Conservation (phyloP, 257 asterid species). For the Solanum lycopersicoides region DNA sequence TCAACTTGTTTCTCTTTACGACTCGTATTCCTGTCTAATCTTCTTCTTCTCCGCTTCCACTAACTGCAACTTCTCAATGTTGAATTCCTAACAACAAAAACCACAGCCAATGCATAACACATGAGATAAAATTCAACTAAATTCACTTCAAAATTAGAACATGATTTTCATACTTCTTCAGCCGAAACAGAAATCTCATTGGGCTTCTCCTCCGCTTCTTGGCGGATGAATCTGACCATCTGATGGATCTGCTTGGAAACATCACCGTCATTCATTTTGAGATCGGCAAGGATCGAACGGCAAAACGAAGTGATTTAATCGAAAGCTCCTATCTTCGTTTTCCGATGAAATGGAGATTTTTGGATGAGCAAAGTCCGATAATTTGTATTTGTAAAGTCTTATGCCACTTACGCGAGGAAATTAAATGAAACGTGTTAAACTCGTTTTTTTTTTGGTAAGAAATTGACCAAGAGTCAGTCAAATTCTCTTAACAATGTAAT, state of each 20-base stretch:
- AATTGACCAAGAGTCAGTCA: too few relatives aligned
- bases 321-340: background rate
- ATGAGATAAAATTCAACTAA: background rate
- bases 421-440: too few relatives aligned
- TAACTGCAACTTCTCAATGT: slow-evolving; percentile 90
- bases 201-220: slow-evolving; percentile 96
- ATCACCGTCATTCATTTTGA: slow-evolving; percentile 83
- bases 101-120: background rate
- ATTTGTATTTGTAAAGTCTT: background rate
- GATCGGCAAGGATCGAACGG: slow-evolving; percentile 7
- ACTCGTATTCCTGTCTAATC: slow-evolving; percentile 84
- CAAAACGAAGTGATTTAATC: background rate
- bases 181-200: slow-evolving; percentile 94
- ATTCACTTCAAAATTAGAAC: background rate
- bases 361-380: background rate
- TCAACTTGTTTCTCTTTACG: slow-evolving; percentile 91
- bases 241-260: slow-evolving; percentile 98
- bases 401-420: background rate
- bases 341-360: background rate
- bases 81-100: slow-evolving; percentile 60
- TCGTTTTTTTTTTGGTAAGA: too few relatives aligned
- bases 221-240: slow-evolving; percentile 99
- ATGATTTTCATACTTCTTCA: slow-evolving; percentile 50
- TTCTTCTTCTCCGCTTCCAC: slow-evolving; percentile 98
- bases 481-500: too few relatives aligned